Evolutionary conservation across 805 yeast species (phyloP), one percentile per base, ranked within the genome.

Genomic region (Zygoascus bituminiphila): DNA sequence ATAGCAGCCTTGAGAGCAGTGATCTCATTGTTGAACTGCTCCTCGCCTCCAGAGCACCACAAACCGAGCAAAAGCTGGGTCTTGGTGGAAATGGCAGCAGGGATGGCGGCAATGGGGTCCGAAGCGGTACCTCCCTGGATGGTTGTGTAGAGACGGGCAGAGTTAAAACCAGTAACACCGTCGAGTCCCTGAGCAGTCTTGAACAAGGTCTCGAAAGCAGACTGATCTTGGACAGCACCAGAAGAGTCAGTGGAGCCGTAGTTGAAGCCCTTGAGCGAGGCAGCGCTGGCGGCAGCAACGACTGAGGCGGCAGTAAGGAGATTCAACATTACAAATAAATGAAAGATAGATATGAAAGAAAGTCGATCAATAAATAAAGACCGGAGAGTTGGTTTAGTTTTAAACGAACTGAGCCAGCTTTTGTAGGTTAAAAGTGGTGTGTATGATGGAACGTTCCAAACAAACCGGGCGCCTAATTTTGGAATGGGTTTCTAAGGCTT

Each of bases 131-230:
- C 57, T 19, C 46, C 57, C 50, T 54, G 56, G 45, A 52, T 53
- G 51, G 47, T 54, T 15, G 57, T 54, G 45, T 54, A 54, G 24
- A 54, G 47, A 35, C 57, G 54, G 29, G 57, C 57, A 21, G 50
- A 25, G 42, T 25, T 51, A 49, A 54, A 54, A 2, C 54, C 56
- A 19, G 54, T 38, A 24, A 54, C 46, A 15, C 52, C 53, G n/a
- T 25, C 41, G 17, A 54, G 47, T 24, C 29, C 22, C 41, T 42
- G 29, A 37, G 57, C 57, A 31, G 45, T 29, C 44, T 51, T 38
- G 48, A 54, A 54, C 31, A 52, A 49, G 22, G 40, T 43, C 47
- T 54, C 57, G 39, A 41, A 54, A 31, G 46, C 47, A 8, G 42
- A n/a, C 51, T 54, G 56, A 9, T 37, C 41, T 36, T 29, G 33